Percentiles rank a stretch among this genome's conserved stretches.
These are phyloP conservation scores for Sclerotiophoma versabilis DNA, from an alignment of 2,329 filamentous ascomycete genomes.

Conservation along the genomic window DNA sequence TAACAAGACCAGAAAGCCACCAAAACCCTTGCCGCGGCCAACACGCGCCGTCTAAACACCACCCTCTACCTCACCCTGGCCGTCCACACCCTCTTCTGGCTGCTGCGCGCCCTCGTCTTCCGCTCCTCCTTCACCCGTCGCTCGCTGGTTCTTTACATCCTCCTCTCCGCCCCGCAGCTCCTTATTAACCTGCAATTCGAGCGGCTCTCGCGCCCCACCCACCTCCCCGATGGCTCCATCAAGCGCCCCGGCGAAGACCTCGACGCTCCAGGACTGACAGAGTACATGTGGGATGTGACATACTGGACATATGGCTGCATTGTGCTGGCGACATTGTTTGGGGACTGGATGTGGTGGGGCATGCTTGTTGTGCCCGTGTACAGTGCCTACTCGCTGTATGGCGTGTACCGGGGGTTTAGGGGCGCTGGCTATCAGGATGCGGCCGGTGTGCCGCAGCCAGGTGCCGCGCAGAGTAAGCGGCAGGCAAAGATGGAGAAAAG, in stretches of 20 bases:
- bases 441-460: constrained; percentile 47
- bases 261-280: constrained; percentile 84
- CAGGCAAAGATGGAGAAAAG: constrained; percentile 61
- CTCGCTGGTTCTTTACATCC: constrained; percentile 68
- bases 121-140: constrained; percentile 63
- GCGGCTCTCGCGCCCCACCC: constrained; percentile 78
- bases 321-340: constrained; percentile 75
- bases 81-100: constrained; percentile 77
- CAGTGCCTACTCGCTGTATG: constrained; percentile 54
- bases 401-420: constrained; percentile 55
- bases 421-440: constrained; percentile 51
- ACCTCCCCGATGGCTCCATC: constrained; percentile 67
- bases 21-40: constrained; percentile 75
- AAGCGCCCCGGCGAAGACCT: constrained; percentile 86
- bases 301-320: constrained; percentile 91
- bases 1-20: constrained; percentile 55
- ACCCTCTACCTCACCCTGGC: constrained; percentile 78
- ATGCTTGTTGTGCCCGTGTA: constrained; percentile 61
- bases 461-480: constrained; percentile 53
- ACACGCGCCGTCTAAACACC: constrained; percentile 76
- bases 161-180: constrained; percentile 77
- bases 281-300: constrained; percentile 97
- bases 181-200: constrained; percentile 87
- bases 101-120: constrained; percentile 71
- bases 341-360: constrained; percentile 79